Evolutionary conservation across 352 stramenopile species (phyloP).

Genomic region (Pythium vanterpoolii): DNA sequence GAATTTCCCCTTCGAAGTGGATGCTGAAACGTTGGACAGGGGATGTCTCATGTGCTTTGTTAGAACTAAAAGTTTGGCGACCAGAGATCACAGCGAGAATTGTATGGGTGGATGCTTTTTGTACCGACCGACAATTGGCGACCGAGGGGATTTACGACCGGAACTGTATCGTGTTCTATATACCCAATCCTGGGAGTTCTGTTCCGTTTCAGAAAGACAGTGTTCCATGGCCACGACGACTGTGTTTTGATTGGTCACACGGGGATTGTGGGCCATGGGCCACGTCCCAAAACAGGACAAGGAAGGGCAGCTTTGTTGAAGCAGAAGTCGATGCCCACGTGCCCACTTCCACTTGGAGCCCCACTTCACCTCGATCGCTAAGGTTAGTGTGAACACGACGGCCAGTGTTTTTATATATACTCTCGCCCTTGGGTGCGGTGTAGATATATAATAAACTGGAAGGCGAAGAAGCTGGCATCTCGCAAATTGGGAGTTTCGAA

Average conservation of each 20-base stretch:
- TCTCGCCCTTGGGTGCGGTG: too few relatives aligned
- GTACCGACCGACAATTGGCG: slow-evolving; percentile 1
- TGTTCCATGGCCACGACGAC: slow-evolving; percentile 14
- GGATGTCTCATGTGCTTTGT: too few relatives aligned
- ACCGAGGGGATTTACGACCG: slow-evolving; percentile 12
- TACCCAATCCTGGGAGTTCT: slow-evolving; percentile 15
- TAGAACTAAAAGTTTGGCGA: not conserved
- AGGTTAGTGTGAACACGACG: too few relatives aligned
- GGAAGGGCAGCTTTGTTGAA: too few relatives aligned
- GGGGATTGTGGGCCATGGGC: too few relatives aligned
- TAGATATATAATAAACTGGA: not conserved
- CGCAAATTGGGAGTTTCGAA: not conserved
- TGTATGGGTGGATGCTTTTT: not conserved
- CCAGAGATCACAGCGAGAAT: not conserved
- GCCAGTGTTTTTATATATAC: too few relatives aligned
- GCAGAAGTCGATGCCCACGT: too few relatives aligned
- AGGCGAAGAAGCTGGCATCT: not conserved
- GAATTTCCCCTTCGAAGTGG: too few relatives aligned
- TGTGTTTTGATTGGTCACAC: slow-evolving; percentile 10
- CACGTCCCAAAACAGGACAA: too few relatives aligned
- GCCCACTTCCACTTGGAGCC: too few relatives aligned
- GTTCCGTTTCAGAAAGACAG: slow-evolving; percentile 13
- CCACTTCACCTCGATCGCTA: too few relatives aligned
- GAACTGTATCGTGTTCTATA: slow-evolving; percentile 18
- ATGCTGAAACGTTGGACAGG: too few relatives aligned